Percentiles rank a stretch among this genome's conserved stretches.
These are phyloP conservation scores for Neophaeococcomyces aloes DNA, from an alignment of 2,329 filamentous ascomycete species.

Conservation along the genomic window DNA sequence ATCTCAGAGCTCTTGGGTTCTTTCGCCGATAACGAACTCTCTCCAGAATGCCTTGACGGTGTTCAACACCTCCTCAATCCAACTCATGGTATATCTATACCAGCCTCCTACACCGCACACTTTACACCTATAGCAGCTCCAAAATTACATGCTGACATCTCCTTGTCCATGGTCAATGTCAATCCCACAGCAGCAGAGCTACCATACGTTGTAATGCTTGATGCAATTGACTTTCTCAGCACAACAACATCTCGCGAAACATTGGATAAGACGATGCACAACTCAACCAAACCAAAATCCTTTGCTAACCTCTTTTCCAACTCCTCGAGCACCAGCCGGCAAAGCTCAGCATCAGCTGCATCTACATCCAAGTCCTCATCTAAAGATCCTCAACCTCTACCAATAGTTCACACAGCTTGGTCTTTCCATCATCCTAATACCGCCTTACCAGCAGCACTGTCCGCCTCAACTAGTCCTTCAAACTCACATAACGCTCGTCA, in stretches of 20 bases:
- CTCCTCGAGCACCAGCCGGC: background rate
- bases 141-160: constrained; percentile 71
- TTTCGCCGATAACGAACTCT: constrained; percentile 94
- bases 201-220: constrained; percentile 89
- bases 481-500: constrained; percentile 89
- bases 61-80: constrained; percentile 81
- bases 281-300: constrained; percentile 6
- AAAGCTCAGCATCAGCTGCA: constrained; percentile 1
- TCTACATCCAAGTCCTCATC: constrained; percentile 20
- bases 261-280: background rate
- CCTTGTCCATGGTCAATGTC: constrained; percentile 43
- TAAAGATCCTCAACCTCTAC: constrained; percentile 23
- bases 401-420: constrained; percentile 36
- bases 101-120: constrained; percentile 84
- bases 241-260: constrained; percentile 43
- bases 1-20: constrained; percentile 90
- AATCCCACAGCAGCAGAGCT: constrained; percentile 73
- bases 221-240: constrained; percentile 77
- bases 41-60: constrained; percentile 90
- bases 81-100: constrained; percentile 81
- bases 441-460: constrained; percentile 30
- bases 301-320: constrained; percentile 2
- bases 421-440: constrained; percentile 33
- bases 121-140: constrained; percentile 85
- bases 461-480: constrained; percentile 30